Conservation (phyloP, 2,329 filamentous ascomycete genomes). For the Penicillium sp. region DNA sequence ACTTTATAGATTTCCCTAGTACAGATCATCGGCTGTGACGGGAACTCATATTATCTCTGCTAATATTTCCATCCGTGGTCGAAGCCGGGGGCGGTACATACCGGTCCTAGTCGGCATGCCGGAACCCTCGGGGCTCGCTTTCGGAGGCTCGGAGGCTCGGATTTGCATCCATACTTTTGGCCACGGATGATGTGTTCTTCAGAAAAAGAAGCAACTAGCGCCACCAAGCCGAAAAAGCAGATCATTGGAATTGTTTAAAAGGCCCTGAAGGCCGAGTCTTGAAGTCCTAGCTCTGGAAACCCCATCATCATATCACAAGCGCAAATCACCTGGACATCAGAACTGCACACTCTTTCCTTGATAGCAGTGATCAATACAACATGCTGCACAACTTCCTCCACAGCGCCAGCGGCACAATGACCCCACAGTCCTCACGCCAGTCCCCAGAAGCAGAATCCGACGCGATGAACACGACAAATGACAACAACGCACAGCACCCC, state of each 20-base stretch:
- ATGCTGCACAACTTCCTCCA: constrained; percentile 11
- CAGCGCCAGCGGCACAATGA: background rate
- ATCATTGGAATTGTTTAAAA: too few relatives aligned
- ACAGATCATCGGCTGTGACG: too few relatives aligned
- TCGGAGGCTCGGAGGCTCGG: background rate
- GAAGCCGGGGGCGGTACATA: too few relatives aligned
- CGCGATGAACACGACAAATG: background rate
- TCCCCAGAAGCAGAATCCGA: constrained; percentile 10
- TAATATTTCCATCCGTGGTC: too few relatives aligned
- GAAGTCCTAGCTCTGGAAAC: too few relatives aligned
- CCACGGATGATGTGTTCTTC: background rate
- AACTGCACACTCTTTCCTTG: background rate
- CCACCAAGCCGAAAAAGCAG: background rate
- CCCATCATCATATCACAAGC: background rate
- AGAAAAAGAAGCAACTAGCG: background rate
- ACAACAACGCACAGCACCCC: background rate
- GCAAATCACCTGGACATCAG: background rate
- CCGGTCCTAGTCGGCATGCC: too few relatives aligned
- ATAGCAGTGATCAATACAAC: background rate
- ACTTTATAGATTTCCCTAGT: too few relatives aligned
- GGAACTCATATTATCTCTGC: too few relatives aligned
- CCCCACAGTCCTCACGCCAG: constrained; percentile 7
- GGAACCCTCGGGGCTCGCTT: background rate
- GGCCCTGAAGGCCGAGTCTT: too few relatives aligned
- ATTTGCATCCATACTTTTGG: background rate